phyloP scores from a whole-genome alignment of 2,329 filamentous ascomycete genomes.

The Beauveria sp. region DNA sequence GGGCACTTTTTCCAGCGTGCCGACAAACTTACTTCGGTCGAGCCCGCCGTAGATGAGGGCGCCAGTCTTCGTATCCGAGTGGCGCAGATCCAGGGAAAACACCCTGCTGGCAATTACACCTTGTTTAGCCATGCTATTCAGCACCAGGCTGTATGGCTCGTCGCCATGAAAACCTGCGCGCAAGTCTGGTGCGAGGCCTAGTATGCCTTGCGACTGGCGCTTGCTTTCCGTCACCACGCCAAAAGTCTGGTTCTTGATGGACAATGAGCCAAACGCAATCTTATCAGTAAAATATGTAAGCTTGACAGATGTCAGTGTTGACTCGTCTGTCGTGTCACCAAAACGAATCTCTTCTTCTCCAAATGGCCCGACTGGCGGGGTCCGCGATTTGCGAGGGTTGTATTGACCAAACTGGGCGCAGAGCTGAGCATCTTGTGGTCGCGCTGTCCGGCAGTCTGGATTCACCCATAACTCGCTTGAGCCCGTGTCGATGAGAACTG shows the following conservation, averaged over 20 bases:
- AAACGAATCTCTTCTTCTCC: slow-evolving; percentile 31
- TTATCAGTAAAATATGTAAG: slow-evolving; percentile 40
- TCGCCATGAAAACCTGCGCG: slow-evolving; percentile 28
- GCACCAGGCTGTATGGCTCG: slow-evolving; percentile 44
- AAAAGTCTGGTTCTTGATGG: slow-evolving; percentile 39
- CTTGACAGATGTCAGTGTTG: slow-evolving; percentile 28
- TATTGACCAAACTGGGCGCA: slow-evolving; percentile 37
- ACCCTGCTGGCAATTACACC: slow-evolving; percentile 41
- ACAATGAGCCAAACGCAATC: slow-evolving; percentile 37
- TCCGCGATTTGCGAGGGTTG: slow-evolving; percentile 32
- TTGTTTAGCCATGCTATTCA: slow-evolving; percentile 40
- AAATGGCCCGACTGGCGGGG: slow-evolving; percentile 29
- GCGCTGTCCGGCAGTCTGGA: slow-evolving; percentile 36
- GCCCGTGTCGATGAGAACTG: slow-evolving; percentile 43
- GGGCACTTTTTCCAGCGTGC: slow-evolving; percentile 33
- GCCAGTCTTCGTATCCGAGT: slow-evolving; percentile 33
- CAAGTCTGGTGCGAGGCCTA: slow-evolving; percentile 40
- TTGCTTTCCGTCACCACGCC: slow-evolving; percentile 37
- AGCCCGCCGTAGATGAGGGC: slow-evolving; percentile 47
- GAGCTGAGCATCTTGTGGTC: slow-evolving; percentile 25
- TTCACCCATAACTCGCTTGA: slow-evolving; percentile 50
- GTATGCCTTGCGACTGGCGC: slow-evolving; percentile 43
- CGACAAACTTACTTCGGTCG: slow-evolving; percentile 44
- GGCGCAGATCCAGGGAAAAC: slow-evolving; percentile 44
- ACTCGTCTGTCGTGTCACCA: slow-evolving; percentile 29